Evolutionary conservation across 441 rosid genomes (phyloP).

Genomic region (Geranium incanum): DNA sequence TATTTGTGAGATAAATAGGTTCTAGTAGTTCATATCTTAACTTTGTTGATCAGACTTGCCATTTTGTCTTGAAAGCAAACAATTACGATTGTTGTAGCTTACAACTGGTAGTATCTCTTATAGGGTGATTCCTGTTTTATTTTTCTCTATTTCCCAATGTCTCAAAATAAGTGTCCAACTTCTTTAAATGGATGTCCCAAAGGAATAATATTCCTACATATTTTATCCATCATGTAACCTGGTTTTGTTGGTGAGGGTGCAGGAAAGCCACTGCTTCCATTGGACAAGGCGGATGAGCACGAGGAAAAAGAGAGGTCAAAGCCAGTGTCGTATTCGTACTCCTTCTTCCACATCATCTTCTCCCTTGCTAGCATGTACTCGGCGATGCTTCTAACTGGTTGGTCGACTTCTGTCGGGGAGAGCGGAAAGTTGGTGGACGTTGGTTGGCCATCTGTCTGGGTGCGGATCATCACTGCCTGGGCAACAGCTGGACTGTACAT

Average conservation of each 20-base stretch:
- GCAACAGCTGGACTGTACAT: slow-evolving; percentile 66
- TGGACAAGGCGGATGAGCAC: slow-evolving; percentile 48
- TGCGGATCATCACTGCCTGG: slow-evolving; percentile 84
- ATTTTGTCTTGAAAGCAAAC: too few species aligned
- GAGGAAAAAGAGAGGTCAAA: slow-evolving; percentile 53
- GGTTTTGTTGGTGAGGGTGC: slow-evolving; percentile 29
- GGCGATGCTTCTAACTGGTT: slow-evolving; percentile 91
- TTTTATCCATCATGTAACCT: too few species aligned
- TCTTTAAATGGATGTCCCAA: too few species aligned
- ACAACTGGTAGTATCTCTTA: too few species aligned
- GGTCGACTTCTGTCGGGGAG: slow-evolving; percentile 63
- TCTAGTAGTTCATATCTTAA: too few species aligned
- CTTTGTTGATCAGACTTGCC: too few species aligned
- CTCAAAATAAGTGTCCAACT: too few species aligned
- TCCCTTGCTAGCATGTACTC: slow-evolving; percentile 97
- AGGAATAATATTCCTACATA: too few species aligned
- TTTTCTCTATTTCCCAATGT: too few species aligned
- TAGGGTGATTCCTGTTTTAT: too few species aligned
- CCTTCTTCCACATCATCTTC: slow-evolving; percentile 89
- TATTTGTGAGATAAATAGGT: too few species aligned
- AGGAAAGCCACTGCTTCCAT: slow-evolving; percentile 46
- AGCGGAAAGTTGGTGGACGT: slow-evolving; percentile 72
- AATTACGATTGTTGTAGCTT: too few species aligned
- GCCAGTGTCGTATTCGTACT: slow-evolving; percentile 75
- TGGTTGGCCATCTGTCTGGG: slow-evolving; percentile 99